Evolutionary conservation across 495 filamentous ascomycete genomes (phyloP), one percentile per base, ranked within the genome.

Genomic region (Aspergillus baeticus): DNA sequence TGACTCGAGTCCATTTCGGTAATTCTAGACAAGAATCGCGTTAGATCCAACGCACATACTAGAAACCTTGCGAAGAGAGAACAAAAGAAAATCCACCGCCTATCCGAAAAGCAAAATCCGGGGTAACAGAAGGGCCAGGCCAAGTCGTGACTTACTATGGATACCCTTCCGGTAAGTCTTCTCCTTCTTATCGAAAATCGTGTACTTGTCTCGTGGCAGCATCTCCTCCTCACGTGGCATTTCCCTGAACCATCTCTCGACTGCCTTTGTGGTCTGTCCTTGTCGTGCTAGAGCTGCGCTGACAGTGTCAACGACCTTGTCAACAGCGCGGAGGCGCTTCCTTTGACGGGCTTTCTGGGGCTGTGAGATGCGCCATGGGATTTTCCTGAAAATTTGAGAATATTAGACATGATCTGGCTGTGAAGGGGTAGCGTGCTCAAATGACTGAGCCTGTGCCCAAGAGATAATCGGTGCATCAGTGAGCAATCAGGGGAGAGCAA

Each of bases 171-270:
- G 80, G 74, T 98, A 98, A 59, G 79, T 84, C 85, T 90, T 96
- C 78, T 87, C 92, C 72, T 96, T 97, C 61, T 92, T 85, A 73
- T 95, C 92, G 76, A 98, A 98, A 58, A 98, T 86, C 18, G 92
- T 96, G 77, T 98, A 98, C 73, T 98, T 98, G 74, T 98, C 94
- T 72, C 84, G 88, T 41, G 94, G 86, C 69, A 95, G 69, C 94
- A 98, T 98, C 79, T 98, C 91, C 69, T 84, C 83, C 82, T 98
- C 94, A 26, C 84, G 88, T 18, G 94, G 94, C 94, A 98, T 98
- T 74, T 96, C 91, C 49, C 75, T 77, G 74, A 91, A 96, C 94
- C 94, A 98, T 61, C 85, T 77, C 71, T 92, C 85, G 53, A 98
- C 74, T 29, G 87, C 79, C 69, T 87, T 88, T 34, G 88, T 75